Evolutionary conservation across 768 basidiomycete genomes (phyloP), one percentile per base, ranked within the genome.

Genomic region (Rhizopogon vinicolor): DNA sequence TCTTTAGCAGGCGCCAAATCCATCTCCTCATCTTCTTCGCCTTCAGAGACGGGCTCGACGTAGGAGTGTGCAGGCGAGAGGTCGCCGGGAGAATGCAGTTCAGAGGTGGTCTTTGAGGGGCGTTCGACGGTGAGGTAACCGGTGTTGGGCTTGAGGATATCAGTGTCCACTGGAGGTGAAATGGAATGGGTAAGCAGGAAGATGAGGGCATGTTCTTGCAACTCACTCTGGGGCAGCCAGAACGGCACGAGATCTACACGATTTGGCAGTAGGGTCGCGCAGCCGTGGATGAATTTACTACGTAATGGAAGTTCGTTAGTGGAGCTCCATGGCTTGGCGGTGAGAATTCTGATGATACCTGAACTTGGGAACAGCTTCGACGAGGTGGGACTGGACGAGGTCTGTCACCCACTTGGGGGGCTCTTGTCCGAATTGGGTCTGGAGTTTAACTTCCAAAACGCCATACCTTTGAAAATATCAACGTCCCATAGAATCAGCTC

Each of bases 311-410:
- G 12, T 63, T 29, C 58, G 58, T 39, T 16, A 31, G 49, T n/a
- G 51, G 28, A 2, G 13, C 44, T 9, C 50, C 46, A 33, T 12
- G 2, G 31, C 25, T 55, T 44, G 9, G 19, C 7, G 18, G 25
- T 25, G 10, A 35, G 33, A 53, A 37, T 19, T 18, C 44, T 33
- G 13, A 40, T 65, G 74, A 70, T 75, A 81, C 91, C 87, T 90
- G 79, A 98, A 98, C 74, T 98, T 98, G 35, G 97, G 97, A 1
- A 99, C 93, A 12, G 95, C 93, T 70, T 98, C 97, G 16, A 98
- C 96, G 6, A 98, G 74, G 72, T 98, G 93, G 29, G 91, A 93
- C 63, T 89, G 85, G 22, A 98, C 93, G n/a, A 99, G 83, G 53
- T 98, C 96, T 6, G 86, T 85, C 16, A 98, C 93, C 97, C 97